A percentile compares a stretch with the other conserved stretches of the same genome.
Conservation (phyloP, 192 early-diverging fungal species). For the Lobosporangium transversale region DNA sequence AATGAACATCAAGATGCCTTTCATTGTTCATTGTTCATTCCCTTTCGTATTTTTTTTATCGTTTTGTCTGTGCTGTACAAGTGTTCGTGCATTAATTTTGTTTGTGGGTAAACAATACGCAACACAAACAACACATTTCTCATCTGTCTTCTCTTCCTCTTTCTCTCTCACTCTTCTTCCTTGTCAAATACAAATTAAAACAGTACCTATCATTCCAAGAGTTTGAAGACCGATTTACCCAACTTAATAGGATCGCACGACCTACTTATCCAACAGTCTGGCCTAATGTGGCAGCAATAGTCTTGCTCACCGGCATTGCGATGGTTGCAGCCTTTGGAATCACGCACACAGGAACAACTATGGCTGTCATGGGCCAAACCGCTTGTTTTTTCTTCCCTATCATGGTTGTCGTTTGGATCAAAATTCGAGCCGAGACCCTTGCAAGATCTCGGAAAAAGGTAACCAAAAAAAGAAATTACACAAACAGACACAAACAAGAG, state of each 20-base stretch:
- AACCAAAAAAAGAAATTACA: neutral
- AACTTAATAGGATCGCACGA: slow-evolving; percentile 23
- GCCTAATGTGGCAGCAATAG: slow-evolving; percentile 11
- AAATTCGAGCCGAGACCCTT: slow-evolving; percentile 15
- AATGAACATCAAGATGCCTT: neutral
- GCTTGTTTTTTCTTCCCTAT: slow-evolving; percentile 33
- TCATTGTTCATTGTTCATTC: neutral
- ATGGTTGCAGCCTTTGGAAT: slow-evolving; percentile 1
- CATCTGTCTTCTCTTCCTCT: too few species aligned
- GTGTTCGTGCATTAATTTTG: too few species aligned
- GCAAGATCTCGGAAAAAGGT: slow-evolving; percentile 21
- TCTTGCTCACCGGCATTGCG: neutral
- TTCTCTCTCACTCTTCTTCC: too few species aligned
- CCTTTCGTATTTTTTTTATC: neutral
- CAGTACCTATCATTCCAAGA: slow-evolving; percentile 38
- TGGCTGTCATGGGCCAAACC: slow-evolving; percentile 24
- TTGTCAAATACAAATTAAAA: too few species aligned
- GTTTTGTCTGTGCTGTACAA: neutral
- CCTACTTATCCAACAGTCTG: slow-evolving; percentile 22
- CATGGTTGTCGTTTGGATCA: slow-evolving; percentile 32
- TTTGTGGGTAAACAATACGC: too few species aligned
- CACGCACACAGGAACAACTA: slow-evolving; percentile 8
- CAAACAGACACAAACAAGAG: neutral
- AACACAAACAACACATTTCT: too few species aligned
- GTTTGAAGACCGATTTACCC: slow-evolving; percentile 23